A percentile compares a stretch with the other conserved stretches of the same genome.
Evolutionary conservation across 371 early-diverging fungal species (phyloP).

Genomic region (Apophysomyces sp.): DNA sequence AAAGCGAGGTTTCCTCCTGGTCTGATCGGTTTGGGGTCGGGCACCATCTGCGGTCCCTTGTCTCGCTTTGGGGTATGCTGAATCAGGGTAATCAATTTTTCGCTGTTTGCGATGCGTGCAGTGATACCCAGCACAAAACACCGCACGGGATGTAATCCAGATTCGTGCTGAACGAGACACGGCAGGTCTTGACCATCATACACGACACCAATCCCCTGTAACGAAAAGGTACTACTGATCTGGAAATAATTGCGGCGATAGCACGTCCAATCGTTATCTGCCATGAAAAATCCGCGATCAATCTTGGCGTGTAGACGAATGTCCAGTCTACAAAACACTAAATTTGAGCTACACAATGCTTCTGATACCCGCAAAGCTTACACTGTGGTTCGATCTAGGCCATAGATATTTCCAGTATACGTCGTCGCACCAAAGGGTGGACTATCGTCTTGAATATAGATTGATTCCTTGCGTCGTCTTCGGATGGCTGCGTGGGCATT

Average conservation of each 20-base stretch:
- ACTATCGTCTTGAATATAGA: conserved; percentile 32
- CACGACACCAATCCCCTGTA: conserved; percentile 43
- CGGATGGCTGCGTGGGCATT: conserved; percentile 8
- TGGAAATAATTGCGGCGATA: conserved; percentile 96
- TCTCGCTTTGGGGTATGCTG: conserved; percentile 96
- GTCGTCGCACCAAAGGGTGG: conserved; percentile 69
- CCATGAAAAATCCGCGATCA: conserved; percentile 82
- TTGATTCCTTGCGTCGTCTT: conserved; percentile 10
- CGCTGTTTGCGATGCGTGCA: conserved; percentile 73
- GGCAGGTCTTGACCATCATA: conserved; percentile 53
- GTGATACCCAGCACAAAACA: conserved; percentile 73
- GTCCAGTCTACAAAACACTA: conserved; percentile 14
- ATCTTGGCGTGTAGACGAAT: conserved; percentile 62
- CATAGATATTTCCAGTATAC: conserved; percentile 60
- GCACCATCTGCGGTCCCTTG: conserved; percentile 86
- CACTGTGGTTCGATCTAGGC: conserved; percentile 59
- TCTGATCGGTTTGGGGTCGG: conserved; percentile 58
- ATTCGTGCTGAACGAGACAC: conserved; percentile 56
- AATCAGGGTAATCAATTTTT: conserved; percentile 77
- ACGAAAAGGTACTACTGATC: conserved; percentile 74
- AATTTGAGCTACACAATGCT: neutral
- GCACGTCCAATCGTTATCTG: conserved; percentile 89
- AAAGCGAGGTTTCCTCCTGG: conserved; percentile 60
- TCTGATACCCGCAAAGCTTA: too few relatives aligned
- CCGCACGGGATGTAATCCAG: conserved; percentile 50